These are phyloP conservation scores for Phytophthora cryptogea DNA, from an alignment of 352 stramenopile species.

Conservation along the genomic window DNA sequence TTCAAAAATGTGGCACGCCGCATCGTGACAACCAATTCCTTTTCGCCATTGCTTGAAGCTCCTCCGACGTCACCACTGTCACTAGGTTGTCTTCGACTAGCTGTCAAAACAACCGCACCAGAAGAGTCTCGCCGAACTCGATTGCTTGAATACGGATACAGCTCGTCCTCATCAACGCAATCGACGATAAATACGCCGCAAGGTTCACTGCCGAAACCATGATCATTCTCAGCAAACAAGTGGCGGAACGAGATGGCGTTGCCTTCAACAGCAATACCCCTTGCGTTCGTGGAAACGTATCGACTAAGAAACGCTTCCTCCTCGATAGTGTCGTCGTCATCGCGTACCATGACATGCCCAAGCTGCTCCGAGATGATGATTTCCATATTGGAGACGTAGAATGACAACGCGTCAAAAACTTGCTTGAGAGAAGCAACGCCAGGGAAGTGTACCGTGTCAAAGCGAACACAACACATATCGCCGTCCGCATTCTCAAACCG, in stretches of 20 bases:
- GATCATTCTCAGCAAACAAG: constrained; percentile 20
- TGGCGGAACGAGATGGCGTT: constrained; percentile 35
- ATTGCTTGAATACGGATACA: constrained; percentile 28
- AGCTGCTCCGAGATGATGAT: constrained; percentile 44
- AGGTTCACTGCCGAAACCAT: constrained; percentile 6
- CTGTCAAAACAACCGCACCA: constrained; percentile 32
- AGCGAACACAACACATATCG: constrained; percentile 34
- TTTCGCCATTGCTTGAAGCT: not conserved
- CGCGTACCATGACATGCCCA: constrained; percentile 39
- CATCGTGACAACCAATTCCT: constrained; percentile 34
- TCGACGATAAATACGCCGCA: constrained; percentile 23
- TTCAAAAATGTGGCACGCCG: constrained; percentile 23
- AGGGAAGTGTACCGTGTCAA: constrained; percentile 39
- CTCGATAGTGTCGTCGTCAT: constrained; percentile 39
- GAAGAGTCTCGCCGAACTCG: constrained; percentile 34
- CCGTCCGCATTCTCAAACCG: constrained; percentile 31
- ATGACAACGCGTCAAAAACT: constrained; percentile 40
- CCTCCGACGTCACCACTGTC: not conserved
- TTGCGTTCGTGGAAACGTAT: constrained; percentile 25
- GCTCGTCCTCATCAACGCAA: constrained; percentile 35
- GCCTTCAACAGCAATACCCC: constrained; percentile 29
- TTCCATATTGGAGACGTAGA: constrained; percentile 44
- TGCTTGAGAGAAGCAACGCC: constrained; percentile 29
- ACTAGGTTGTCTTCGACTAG: constrained; percentile 14
- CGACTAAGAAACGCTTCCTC: constrained; percentile 32